Evolutionary conservation across 2,329 filamentous ascomycete genomes (phyloP), one percentile per base, ranked within the genome.

Genomic region (Lasiodiplodia gonubiensis): DNA sequence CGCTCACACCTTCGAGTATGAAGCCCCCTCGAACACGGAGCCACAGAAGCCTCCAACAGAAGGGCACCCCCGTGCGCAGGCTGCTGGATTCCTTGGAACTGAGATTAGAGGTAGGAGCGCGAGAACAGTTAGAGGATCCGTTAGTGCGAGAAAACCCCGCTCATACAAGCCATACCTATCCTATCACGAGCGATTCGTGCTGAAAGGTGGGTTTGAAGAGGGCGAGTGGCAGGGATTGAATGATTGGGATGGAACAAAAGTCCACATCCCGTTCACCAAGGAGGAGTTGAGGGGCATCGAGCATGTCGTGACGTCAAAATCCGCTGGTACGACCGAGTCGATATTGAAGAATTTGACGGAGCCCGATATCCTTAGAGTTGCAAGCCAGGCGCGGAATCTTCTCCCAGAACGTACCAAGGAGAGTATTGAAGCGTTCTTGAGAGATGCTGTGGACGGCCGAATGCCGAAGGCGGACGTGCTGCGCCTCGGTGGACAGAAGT

Each of bases 241-340:
- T 2, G 55, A 70, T 2, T 79, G 77, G 77, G 72, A 76, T 68
- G 73, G 76, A 0, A 63, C 68, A 21, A 30, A 75, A 2, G 25
- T 79, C 16, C 78, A 80, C 54, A 72, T 78, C 1, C 77, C 78
- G 46, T 77, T 80, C 46, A 72, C 70, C 16, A 35, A 69, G 2
- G 67, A 64, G 42, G 78, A 80, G 63, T 35, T 78, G 4, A 66
- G 68, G 14, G 25, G 68, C 10, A 72, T 78, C 2, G 67, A 76
- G 52, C 66, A 59, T 23, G 69, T 63, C 1, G 53, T 75, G 2
- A n/a, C 27, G 3, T 60, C 30, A 4, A 30, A 27, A 14, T 51
- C 48, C 35, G 16, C n/a, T 11, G 7, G n/a, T 11, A 23, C 23
- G 3, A 16, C 3, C 18, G n/a, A 37, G 11, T n/a, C 42, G 18